A percentile compares a stretch with the other conserved stretches of the same genome.
These are phyloP conservation scores for Pleodorina starrii DNA, from an alignment of 139 green algal genomes.

Conservation along the genomic window DNA sequence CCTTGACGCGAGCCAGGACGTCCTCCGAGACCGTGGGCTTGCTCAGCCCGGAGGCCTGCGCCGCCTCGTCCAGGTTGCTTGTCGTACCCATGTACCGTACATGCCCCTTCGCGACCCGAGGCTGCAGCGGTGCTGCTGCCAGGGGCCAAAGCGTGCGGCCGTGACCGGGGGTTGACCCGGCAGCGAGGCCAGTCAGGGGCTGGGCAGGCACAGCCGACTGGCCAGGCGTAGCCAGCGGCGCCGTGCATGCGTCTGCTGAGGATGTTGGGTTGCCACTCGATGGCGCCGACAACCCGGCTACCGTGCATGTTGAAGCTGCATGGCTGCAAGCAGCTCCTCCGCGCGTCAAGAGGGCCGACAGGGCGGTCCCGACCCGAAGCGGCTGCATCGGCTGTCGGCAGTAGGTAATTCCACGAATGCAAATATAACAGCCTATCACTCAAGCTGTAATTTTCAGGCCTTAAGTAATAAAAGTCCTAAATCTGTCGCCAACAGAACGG, in stretches of 20 bases:
- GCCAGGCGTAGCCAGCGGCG: neutral
- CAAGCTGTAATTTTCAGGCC: neutral
- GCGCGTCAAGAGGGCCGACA: neutral
- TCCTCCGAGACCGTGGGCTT: slow-evolving; percentile 34
- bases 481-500: too few species aligned
- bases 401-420: neutral
- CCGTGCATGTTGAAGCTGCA: neutral
- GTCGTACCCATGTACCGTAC: slow-evolving; percentile 31
- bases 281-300: neutral
- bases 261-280: neutral
- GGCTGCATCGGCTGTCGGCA: neutral
- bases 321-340: slow-evolving; percentile 1
- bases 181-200: neutral
- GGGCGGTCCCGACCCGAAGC: neutral
- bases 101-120: neutral
- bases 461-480: too few species aligned
- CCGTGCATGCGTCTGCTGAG: neutral
- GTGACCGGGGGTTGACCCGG: neutral
- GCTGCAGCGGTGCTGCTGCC: neutral
- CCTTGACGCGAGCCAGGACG: slow-evolving; percentile 61
- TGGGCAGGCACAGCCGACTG: neutral
- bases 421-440: neutral
- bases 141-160: neutral
- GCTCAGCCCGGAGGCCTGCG: neutral
- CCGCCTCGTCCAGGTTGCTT: slow-evolving; percentile 15